Evolutionary conservation across 768 basidiomycete genomes (phyloP).

Genomic region (Suillus americanus): DNA sequence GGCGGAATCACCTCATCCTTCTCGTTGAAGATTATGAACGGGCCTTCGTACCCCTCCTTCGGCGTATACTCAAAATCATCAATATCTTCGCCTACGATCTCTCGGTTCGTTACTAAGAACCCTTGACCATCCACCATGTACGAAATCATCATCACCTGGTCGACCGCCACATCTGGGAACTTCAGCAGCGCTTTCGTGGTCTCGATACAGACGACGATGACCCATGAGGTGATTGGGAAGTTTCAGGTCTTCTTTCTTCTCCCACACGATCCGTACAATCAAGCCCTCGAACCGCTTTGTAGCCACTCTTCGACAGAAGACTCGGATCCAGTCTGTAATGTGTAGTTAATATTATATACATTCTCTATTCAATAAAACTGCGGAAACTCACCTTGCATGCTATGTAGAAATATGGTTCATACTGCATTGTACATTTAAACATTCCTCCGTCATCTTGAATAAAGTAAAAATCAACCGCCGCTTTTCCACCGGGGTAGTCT

Average conservation of each 20-base stretch:
- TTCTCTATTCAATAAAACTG: neutral
- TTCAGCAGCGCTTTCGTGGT: constrained; percentile 99
- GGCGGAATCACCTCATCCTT: constrained; percentile 74
- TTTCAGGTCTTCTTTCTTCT: constrained; percentile 91
- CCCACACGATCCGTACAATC: constrained; percentile 73
- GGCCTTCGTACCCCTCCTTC: constrained; percentile 96
- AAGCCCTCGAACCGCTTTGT: constrained; percentile 87
- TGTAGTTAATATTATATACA: constrained; percentile 1
- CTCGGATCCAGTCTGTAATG: constrained; percentile 73
- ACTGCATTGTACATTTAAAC: constrained; percentile 92
- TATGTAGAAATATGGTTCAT: constrained; percentile 94
- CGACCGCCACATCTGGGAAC: constrained; percentile 92
- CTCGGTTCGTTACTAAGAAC: constrained; percentile 95
- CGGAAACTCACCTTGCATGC: constrained; percentile 77
- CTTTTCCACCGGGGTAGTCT: constrained; percentile 78
- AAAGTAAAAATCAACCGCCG: constrained; percentile 96
- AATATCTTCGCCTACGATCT: constrained; percentile 96
- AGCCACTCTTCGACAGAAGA: constrained; percentile 94
- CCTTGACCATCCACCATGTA: constrained; percentile 99
- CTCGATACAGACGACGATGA: constrained; percentile 95
- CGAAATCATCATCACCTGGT: constrained; percentile 99
- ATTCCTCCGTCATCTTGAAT: constrained; percentile 95
- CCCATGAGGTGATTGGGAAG: constrained; percentile 96
- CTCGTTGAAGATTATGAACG: constrained; percentile 95
- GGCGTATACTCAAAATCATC: constrained; percentile 99